phyloP scores from a whole-genome alignment of 1,284 basidiomycete species.

The Melampsora americana region DNA sequence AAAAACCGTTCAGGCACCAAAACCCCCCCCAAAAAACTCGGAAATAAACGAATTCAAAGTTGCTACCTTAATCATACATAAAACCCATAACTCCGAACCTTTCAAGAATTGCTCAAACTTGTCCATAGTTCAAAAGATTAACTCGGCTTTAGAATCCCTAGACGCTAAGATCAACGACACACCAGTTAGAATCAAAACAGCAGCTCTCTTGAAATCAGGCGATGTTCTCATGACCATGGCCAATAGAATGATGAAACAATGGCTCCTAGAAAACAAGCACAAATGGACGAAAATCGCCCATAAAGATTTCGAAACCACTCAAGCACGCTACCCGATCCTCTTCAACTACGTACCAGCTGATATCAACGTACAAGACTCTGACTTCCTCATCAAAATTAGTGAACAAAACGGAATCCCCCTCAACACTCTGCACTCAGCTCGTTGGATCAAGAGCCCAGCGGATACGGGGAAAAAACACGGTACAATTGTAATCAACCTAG shows the following conservation, averaged over 20 bases:
- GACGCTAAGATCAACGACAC: not conserved
- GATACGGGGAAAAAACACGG: too few relatives aligned
- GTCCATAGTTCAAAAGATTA: not conserved
- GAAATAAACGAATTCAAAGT: too few relatives aligned
- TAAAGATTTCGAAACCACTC: not conserved
- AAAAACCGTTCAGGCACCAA: too few relatives aligned
- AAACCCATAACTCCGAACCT: not conserved
- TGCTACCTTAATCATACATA: slow-evolving; percentile 10
- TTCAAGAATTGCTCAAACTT: not conserved
- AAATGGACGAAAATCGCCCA: slow-evolving; percentile 17
- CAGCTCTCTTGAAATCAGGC: not conserved
- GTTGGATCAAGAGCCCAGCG: not conserved
- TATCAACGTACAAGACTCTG: not conserved
- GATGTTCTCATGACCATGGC: not conserved
- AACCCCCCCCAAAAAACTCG: too few relatives aligned
- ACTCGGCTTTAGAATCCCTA: not conserved
- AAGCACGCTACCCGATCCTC: not conserved
- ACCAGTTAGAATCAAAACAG: not conserved
- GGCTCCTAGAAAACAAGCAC: slow-evolving; percentile 19
- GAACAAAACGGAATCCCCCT: too few relatives aligned
- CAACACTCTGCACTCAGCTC: too few relatives aligned
- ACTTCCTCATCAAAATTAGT: too few relatives aligned
- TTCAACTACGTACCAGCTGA: not conserved
- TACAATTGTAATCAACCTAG: too few relatives aligned
- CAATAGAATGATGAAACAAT: not conserved